Percentiles rank a stretch among this genome's conserved stretches.
phyloP scores from a whole-genome alignment of 768 basidiomycete genomes.

The Boletus sp. region DNA sequence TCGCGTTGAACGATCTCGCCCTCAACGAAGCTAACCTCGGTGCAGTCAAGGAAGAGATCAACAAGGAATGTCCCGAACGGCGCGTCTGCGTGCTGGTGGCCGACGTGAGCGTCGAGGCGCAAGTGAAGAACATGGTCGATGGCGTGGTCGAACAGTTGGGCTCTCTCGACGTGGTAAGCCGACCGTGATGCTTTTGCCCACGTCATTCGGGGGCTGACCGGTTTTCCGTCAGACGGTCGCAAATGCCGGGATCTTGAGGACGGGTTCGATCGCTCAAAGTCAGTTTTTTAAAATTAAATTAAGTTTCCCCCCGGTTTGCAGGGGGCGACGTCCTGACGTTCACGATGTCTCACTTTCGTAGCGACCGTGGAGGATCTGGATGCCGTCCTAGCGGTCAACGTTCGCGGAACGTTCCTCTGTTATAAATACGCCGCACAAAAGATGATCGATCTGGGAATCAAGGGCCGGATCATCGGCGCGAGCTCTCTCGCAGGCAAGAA shows the following conservation, averaged over 20 bases:
- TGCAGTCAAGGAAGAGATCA: slow-evolving; percentile 13
- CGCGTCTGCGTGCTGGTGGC: slow-evolving; percentile 14
- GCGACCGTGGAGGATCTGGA: slow-evolving; percentile 36
- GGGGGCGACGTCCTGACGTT: background rate
- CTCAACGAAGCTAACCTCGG: slow-evolving; percentile 19
- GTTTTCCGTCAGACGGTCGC: slow-evolving; percentile 14
- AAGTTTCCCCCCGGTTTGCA: background rate
- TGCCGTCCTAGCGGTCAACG: slow-evolving; percentile 36
- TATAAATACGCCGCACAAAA: slow-evolving; percentile 44
- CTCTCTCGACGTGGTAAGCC: slow-evolving; percentile 36
- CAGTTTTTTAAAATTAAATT: too few species aligned
- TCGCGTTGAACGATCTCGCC: slow-evolving; percentile 36
- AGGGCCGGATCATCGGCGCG: slow-evolving; percentile 42
- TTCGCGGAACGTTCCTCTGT: slow-evolving; percentile 39
- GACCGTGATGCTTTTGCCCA: background rate
- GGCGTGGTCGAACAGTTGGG: slow-evolving; percentile 25
- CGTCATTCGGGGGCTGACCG: slow-evolving; percentile 2
- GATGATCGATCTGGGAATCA: slow-evolving; percentile 43
- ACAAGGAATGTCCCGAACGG: slow-evolving; percentile 2
- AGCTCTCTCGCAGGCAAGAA: slow-evolving; percentile 37
- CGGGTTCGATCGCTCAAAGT: slow-evolving; percentile 9
- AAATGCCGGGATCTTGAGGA: slow-evolving; percentile 18
- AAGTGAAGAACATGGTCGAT: slow-evolving; percentile 33
- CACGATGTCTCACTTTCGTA: slow-evolving; percentile 4
- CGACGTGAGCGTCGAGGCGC: slow-evolving; percentile 29